These are phyloP conservation scores for Termitomyces sp. DNA, from an alignment of 768 basidiomycete genomes.

Conservation along the genomic window DNA sequence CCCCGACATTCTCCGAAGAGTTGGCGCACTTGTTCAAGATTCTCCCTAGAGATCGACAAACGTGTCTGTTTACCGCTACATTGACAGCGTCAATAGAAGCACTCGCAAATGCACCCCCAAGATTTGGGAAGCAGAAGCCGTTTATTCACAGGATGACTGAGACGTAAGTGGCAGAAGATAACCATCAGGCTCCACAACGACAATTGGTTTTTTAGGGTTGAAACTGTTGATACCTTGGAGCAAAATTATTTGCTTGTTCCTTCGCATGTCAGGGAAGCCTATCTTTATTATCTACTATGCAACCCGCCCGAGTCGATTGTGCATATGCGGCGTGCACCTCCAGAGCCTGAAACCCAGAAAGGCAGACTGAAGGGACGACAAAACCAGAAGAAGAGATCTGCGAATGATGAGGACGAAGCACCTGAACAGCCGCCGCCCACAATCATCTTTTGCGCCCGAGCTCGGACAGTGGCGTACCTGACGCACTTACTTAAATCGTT, in stretches of 20 bases:
- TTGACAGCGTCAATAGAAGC: constrained; percentile 83
- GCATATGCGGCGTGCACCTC: constrained; percentile 61
- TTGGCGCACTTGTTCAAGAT: constrained; percentile 71
- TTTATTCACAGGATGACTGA: constrained; percentile 81
- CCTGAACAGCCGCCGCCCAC: constrained; percentile 86
- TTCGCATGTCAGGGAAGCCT: constrained; percentile 90
- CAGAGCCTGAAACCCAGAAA: constrained; percentile 42
- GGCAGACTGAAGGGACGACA: constrained; percentile 17
- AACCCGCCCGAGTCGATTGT: constrained; percentile 81
- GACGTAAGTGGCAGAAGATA: constrained; percentile 43
- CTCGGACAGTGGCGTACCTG: constrained; percentile 89
- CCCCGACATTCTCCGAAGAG: constrained; percentile 86
- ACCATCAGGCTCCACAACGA: background rate
- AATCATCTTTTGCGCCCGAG: constrained; percentile 88
- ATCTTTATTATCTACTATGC: constrained; percentile 86
- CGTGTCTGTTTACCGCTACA: constrained; percentile 95
- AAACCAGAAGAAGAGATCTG: constrained; percentile 35
- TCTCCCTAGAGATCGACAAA: constrained; percentile 87
- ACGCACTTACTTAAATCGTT: constrained; percentile 75
- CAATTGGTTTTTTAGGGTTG: constrained; percentile 47
- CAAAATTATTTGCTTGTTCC: constrained; percentile 92
- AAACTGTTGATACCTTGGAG: constrained; percentile 85
- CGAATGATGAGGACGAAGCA: constrained; percentile 44
- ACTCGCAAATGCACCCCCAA: constrained; percentile 67
- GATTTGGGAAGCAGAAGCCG: constrained; percentile 79